Percentiles rank a stretch among this genome's conserved stretches.
Evolutionary conservation across 2,329 filamentous ascomycete species (phyloP).

Genomic region (Zymoseptoria pseudotritici): DNA sequence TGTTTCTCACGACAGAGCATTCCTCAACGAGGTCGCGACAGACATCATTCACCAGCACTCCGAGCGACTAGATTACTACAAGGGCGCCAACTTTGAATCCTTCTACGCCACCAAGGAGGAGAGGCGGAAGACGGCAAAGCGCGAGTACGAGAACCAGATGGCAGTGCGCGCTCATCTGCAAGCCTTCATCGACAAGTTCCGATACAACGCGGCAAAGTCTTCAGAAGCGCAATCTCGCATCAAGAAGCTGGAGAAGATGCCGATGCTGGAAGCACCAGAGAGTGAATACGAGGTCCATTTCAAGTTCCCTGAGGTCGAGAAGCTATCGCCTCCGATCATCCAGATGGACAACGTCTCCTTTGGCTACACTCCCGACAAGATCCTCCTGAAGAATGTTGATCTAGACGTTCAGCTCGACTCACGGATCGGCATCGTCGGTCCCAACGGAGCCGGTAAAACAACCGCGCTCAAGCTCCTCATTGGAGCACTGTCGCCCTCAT

Average conservation of each 20-base stretch:
- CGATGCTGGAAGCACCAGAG: conserved; percentile 81
- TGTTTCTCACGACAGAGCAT: conserved; percentile 97
- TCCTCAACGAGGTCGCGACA: conserved; percentile 97
- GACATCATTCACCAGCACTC: conserved; percentile 99
- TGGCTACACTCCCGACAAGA: conserved; percentile 73
- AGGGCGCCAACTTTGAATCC: conserved; percentile 88
- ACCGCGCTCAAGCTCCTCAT: conserved; percentile 98
- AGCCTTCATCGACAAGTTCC: conserved; percentile 98
- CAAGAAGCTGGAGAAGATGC: conserved; percentile 98
- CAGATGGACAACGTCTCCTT: conserved; percentile 93
- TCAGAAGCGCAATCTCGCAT: conserved; percentile 97
- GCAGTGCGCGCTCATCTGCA: conserved; percentile 85
- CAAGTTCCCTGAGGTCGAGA: conserved; percentile 95
- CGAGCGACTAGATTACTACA: conserved; percentile 95
- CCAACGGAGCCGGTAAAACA: conserved; percentile 97
- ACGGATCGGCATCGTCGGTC: conserved; percentile 96
- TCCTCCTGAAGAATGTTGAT: conserved; percentile 78
- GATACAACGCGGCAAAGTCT: conserved; percentile 97
- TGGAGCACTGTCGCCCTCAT: conserved; percentile 67
- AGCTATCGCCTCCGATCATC: conserved; percentile 92
- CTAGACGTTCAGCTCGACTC: conserved; percentile 96
- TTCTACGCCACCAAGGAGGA: conserved; percentile 98
- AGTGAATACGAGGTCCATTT: conserved; percentile 94
- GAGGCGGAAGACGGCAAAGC: conserved; percentile 89
- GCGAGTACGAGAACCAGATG: conserved; percentile 99